Conservation (phyloP, 2,329 filamentous ascomycete genomes). For the Talaromyces rugulosus region DNA sequence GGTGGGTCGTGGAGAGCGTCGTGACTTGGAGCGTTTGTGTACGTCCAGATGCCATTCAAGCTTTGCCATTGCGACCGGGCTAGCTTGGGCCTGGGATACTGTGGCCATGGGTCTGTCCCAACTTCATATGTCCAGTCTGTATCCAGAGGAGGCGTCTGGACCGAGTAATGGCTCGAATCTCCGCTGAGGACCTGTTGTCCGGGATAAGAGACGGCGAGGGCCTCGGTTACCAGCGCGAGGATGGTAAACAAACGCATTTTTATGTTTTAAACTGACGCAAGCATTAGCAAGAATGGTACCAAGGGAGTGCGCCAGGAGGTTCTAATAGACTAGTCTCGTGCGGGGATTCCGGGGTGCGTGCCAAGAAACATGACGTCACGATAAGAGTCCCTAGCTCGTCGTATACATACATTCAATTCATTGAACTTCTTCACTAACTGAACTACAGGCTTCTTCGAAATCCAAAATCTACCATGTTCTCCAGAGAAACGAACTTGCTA, state of each 20-base stretch:
- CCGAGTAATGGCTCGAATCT: conserved; percentile 26
- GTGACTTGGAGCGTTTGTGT: conserved; percentile 35
- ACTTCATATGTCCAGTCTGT: conserved; percentile 46
- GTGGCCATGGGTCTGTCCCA: conserved; percentile 47
- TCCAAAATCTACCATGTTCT: not conserved
- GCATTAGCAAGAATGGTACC: not conserved
- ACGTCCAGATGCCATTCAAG: conserved; percentile 48
- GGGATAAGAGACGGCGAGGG: not conserved
- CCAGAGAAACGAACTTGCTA: not conserved
- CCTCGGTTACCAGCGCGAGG: not conserved
- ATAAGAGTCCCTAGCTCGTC: no score
- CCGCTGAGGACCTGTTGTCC: not conserved
- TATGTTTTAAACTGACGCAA: not conserved
- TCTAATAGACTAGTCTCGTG: not conserved
- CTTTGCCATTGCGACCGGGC: conserved; percentile 45
- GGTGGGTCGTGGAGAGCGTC: conserved; percentile 41
- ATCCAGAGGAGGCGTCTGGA: conserved; percentile 38
- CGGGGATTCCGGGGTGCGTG: not conserved
- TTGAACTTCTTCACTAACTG: not conserved
- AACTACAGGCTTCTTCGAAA: not conserved
- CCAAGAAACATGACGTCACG: not conserved
- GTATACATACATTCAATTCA: no score
- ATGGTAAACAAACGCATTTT: not conserved
- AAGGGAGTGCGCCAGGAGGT: not conserved
- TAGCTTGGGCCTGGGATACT: conserved; percentile 46